Evolutionary conservation across 257 asterid genomes (phyloP).

Genomic region (Nicotiana sylvestris): DNA sequence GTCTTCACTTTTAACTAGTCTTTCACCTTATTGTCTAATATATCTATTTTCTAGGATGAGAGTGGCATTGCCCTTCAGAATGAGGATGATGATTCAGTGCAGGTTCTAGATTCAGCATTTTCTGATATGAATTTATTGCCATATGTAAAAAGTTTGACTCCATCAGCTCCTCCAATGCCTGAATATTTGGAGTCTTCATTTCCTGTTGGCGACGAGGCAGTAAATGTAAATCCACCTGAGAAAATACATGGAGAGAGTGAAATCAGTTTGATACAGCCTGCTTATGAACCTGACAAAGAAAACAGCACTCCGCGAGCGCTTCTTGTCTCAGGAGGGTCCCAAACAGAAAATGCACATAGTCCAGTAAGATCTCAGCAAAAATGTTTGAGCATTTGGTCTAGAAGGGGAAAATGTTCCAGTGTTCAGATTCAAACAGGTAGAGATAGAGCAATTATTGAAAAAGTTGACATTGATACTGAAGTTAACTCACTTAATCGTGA

Average conservation of each 20-base stretch:
- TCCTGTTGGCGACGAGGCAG: slow-evolving; percentile 20
- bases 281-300: background rate
- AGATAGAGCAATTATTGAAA: slow-evolving; percentile 20
- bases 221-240: background rate
- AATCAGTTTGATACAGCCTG: background rate
- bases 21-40: background rate
- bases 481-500: slow-evolving; percentile 16
- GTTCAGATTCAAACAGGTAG: slow-evolving; percentile 45
- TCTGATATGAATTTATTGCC: slow-evolving; percentile 29
- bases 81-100: slow-evolving; percentile 28
- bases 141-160: slow-evolving; percentile 19
- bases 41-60: slow-evolving; percentile 39
- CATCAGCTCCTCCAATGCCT: slow-evolving; percentile 28
- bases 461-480: slow-evolving; percentile 15
- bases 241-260: background rate
- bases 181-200: slow-evolving; percentile 23
- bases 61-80: slow-evolving; percentile 13
- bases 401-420: slow-evolving; percentile 57
- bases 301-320: background rate
- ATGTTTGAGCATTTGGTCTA: slow-evolving; percentile 59
- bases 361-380: slow-evolving; percentile 30
- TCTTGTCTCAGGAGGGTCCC: slow-evolving; percentile 13
- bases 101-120: slow-evolving; percentile 32
- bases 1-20: background rate
- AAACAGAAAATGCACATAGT: slow-evolving; percentile 23